Base-by-base conservation (phyloP, 73 alveolate genomes). In the Tetrahymena thermophila region DNA sequence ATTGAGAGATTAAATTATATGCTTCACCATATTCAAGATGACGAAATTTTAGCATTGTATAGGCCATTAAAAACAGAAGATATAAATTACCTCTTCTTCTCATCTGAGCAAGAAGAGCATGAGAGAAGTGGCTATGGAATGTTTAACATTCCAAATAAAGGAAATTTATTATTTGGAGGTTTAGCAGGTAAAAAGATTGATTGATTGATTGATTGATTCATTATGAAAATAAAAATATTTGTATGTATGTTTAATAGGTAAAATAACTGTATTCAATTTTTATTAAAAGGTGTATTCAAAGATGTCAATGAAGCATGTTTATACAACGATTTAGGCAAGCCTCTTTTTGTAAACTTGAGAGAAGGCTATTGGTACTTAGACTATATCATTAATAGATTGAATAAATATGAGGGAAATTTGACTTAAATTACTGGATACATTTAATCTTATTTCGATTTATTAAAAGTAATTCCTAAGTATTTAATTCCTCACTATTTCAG, bases 351-450 rank as follows among this genome's bases (percentile, higher is more conserved):
- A 58, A 99, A 98, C 95, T 93, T 99, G 5, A 97, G 99, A 94
- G 94, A 96, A 34, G 99, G 99, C n/a, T 97, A 99, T 96, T 99
- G 99, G 99, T 94, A 97, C 50, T 71, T 99, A 40, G 99, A 99
- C 84, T 99, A 98, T 96, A 94, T 98, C 25, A 93, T 96, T 14
- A 96, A 96, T 84, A 97, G 99, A 94, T 93, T 95, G 1, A 35
- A 44, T 85, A 56, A 56, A 35, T 38, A 58, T 57, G n/a, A 35
- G 15, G 35, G 85, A 11, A 50, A 94, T 10, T n/a, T 71, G 21
- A 71, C 89, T 28, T 44, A 93, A 35, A 40, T 57, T 1, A 43
- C 94, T n/a, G 35, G 94, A 19, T 40, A 56, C 9, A 34, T 95
- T 9, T 57, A 93, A 28, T 35, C 58, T 34, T 56, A 57, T 23